Evolutionary conservation across 1,284 basidiomycete species (phyloP), one percentile per base, ranked within the genome.

Genomic region (Trametes sp.): DNA sequence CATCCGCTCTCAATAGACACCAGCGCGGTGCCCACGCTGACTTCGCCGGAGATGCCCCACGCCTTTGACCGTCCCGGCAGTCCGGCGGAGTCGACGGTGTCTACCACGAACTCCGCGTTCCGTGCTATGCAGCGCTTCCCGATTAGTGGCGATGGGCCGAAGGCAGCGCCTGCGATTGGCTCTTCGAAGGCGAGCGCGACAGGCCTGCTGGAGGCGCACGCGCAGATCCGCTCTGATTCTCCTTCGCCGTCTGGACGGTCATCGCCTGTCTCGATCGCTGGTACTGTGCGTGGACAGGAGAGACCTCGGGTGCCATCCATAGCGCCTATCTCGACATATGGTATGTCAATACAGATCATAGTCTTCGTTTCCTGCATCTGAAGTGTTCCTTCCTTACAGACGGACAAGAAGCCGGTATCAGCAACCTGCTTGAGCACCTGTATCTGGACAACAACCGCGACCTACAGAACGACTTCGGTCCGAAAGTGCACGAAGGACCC

Each of bases 381-480:
- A 16, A 49, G n/a, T 9, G 14, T 33, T 1, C 14, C 6, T 26
- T 14, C 11, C 4, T 35, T 59, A 42, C 66, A 93, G 95, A 97
- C 70, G 92, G 92, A 0, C 90, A 92, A 70, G 95, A 97, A 71
- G 87, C 90, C 26, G 92, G 92, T 2, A 92, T 98, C 65, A 91
- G 87, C 72, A 91, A 93, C 57, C 79, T 95, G 16, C 81, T 98
- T 16, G 95, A 98, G 72, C 91, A 93, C 57, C 81, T 96, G n/a
- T 96, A 95, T 73, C 80, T 95, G 51, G 94, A 96, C 72, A 94
- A 90, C 67, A 89, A 86, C 71, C 87, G 90, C 35, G 94, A 96
- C 67, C 82, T 94, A 1, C 87, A 94, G 63, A 83, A 90, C 38
- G 95, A 98, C 72, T 96, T 98, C 72, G 96, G 95, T 5, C 94